phyloP scores from a whole-genome alignment of 768 basidiomycete species.

The Termitomyces bulborhizus region DNA sequence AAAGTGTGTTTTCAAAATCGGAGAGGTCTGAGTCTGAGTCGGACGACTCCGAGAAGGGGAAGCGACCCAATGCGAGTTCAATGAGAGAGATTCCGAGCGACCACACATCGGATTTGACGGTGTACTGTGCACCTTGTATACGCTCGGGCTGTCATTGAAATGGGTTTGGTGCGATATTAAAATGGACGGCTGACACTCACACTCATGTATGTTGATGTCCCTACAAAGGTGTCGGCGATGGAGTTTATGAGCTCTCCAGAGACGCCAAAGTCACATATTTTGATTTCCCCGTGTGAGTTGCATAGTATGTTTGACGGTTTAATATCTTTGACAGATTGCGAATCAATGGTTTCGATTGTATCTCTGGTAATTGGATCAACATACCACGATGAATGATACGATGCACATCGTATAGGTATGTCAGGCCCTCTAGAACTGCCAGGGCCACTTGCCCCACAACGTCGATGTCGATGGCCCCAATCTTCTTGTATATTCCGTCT shows the following conservation, averaged over 20 bases:
- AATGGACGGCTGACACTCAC: conserved; percentile 42
- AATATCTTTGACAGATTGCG: conserved; percentile 63
- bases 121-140: conserved; percentile 97
- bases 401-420: conserved; percentile 95
- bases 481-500: conserved; percentile 94
- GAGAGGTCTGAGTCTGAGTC: conserved; percentile 76
- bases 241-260: conserved; percentile 98
- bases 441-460: conserved; percentile 92
- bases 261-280: conserved; percentile 99
- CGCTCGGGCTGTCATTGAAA: conserved; percentile 75
- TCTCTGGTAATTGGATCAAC: conserved; percentile 17
- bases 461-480: conserved; percentile 88
- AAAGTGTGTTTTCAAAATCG: conserved; percentile 77
- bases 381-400: conserved; percentile 97
- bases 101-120: conserved; percentile 99
- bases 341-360: background rate
- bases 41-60: conserved; percentile 87
- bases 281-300: conserved; percentile 94
- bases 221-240: conserved; percentile 98
- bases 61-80: conserved; percentile 93
- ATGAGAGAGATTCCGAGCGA: conserved; percentile 95
- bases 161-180: background rate
- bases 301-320: conserved; percentile 97
- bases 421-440: conserved; percentile 90
- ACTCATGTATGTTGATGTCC: conserved; percentile 99